Base-by-base conservation (phyloP, 257 asterid species). In the Buddleja alternifolia region DNA sequence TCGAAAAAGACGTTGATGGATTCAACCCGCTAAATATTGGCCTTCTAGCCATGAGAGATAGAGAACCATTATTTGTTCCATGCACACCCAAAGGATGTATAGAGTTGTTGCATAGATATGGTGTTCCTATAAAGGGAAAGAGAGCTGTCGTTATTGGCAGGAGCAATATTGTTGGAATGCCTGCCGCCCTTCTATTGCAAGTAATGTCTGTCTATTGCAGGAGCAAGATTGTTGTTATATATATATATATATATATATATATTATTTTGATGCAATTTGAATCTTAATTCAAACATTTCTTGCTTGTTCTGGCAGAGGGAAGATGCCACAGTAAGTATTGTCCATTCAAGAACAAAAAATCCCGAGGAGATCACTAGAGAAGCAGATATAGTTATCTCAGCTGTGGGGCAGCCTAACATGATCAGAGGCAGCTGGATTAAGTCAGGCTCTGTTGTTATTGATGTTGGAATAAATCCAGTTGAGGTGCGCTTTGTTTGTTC, bases 101-200 rank as follows among this genome's bases (percentile, higher is more conserved):
- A 61, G 90, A 87, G 75, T 63, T 84, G 54, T 72, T 87, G 81
- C 90, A 77, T 40, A 79, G 93, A 68, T 77, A 84, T 61, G 80
- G 77, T 70, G 70, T 87, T 57, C 69, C 62, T 10, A 87, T 87
- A 75, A 87, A 87, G 76, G 87, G 90, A 48, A 84, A 78, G 76
- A 76, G 77, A 11, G 90, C 86, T 1, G 88, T 73, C 60, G 90
- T 87, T 45, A 72, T 87, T 80, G 88, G 94, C 66, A 75, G 90
- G 83, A 87, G 94, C 73, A 87, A 87, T 59, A 84, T 87, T 73
- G 94, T 87, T 24, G 90, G 94, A 32, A 87, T 52, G 73, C 94
- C 94, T 46, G 88, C 88, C 54, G 86, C 90, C 58, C 69, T 82
- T 67, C 68, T 87, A 24, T 77, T 87, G 74, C 90, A 84, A 76